Percentiles rank a stretch among this genome's conserved stretches.
These are phyloP conservation scores for Nakazawaea wickerhamii DNA, from an alignment of 805 yeast species.

Conservation along the genomic window DNA sequence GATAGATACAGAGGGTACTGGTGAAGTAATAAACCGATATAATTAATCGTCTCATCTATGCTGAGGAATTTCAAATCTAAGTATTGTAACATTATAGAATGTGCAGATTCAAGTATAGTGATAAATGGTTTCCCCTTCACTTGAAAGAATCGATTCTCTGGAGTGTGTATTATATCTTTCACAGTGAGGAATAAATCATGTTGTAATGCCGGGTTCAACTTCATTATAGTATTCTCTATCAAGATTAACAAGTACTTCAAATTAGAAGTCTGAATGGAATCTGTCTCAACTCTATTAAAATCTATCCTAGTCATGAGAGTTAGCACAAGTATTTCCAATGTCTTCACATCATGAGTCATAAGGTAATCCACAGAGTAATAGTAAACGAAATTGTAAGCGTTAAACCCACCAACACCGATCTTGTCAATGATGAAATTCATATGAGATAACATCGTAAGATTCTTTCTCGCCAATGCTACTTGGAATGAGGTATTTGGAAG, in stretches of 20 bases:
- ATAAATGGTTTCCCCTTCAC: slow-evolving; percentile 18
- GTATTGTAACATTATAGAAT: slow-evolving; percentile 46
- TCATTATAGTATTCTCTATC: slow-evolving; percentile 37
- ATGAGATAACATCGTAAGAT: slow-evolving; percentile 37
- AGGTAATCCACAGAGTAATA: slow-evolving; percentile 40
- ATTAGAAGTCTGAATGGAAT: slow-evolving; percentile 31
- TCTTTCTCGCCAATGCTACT: slow-evolving; percentile 22
- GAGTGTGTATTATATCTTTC: slow-evolving; percentile 20
- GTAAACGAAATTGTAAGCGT: slow-evolving; percentile 56
- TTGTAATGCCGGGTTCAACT: slow-evolving; percentile 21
- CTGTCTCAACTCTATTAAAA: slow-evolving; percentile 23
- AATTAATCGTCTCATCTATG: neutral
- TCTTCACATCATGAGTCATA: slow-evolving; percentile 22
- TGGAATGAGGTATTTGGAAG: slow-evolving; percentile 30
- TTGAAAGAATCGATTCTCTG: slow-evolving; percentile 16
- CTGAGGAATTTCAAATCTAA: slow-evolving; percentile 14
- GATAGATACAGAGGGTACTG: slow-evolving; percentile 8
- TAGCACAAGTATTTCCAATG: slow-evolving; percentile 25
- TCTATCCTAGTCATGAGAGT: slow-evolving; percentile 24
- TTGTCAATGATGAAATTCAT: slow-evolving; percentile 43
- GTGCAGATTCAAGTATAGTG: slow-evolving; percentile 53
- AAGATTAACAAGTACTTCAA: slow-evolving; percentile 40
- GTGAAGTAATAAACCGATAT: neutral
- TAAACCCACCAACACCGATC: slow-evolving; percentile 62
- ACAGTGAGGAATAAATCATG: slow-evolving; percentile 21